Evolutionary conservation across 306 rosid genomes (phyloP).

Genomic region (Dryas octopetala): DNA sequence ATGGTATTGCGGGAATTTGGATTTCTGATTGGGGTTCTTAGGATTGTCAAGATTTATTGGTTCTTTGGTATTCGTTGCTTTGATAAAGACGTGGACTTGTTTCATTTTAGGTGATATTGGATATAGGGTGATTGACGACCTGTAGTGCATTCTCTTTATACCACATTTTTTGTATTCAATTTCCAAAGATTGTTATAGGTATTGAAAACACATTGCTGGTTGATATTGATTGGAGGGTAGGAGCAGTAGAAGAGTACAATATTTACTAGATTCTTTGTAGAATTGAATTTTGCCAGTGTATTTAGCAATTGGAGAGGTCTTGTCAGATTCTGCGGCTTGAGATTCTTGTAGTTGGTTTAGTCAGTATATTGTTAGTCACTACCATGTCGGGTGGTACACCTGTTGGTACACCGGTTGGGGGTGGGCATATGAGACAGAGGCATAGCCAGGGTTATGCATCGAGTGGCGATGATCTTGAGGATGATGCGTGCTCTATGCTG

Average conservation of each 20-base stretch:
- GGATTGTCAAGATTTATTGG: slow-evolving; percentile 28
- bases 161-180: slow-evolving; percentile 6
- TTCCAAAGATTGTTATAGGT: slow-evolving; percentile 3
- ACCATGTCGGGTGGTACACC: slow-evolving; percentile 64
- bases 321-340: slow-evolving; percentile 23
- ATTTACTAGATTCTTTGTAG: slow-evolving; percentile 7
- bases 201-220: slow-evolving; percentile 25
- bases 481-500: slow-evolving; percentile 84
- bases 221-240: slow-evolving; percentile 22
- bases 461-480: slow-evolving; percentile 96
- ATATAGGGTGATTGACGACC: slow-evolving; percentile 6
- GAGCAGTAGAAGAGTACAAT: background rate
- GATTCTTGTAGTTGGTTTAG: slow-evolving; percentile 33
- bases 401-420: slow-evolving; percentile 71
- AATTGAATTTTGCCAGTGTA: slow-evolving; percentile 1
- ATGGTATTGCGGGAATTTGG: slow-evolving; percentile 20
- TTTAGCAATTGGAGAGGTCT: slow-evolving; percentile 32
- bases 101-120: slow-evolving; percentile 27
- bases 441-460: slow-evolving; percentile 94
- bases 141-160: background rate
- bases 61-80: slow-evolving; percentile 12
- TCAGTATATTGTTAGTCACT: slow-evolving; percentile 25
- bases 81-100: slow-evolving; percentile 28
- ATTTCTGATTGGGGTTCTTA: slow-evolving; percentile 32
- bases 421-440: slow-evolving; percentile 91